These are phyloP conservation scores for Scheffersomyces titani DNA, from an alignment of 1,139 yeast species.

Conservation along the genomic window DNA sequence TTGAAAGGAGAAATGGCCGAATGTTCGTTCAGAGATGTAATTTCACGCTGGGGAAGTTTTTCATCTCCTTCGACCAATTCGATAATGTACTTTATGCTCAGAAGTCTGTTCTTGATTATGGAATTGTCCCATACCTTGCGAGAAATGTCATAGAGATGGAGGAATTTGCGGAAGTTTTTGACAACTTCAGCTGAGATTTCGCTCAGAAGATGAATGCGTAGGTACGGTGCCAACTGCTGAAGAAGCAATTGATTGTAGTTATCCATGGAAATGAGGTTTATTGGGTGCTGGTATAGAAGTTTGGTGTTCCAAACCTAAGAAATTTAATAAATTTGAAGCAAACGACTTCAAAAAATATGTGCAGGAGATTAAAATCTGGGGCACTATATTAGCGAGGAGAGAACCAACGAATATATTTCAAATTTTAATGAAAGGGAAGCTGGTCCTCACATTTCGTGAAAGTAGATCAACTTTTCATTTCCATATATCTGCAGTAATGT, in stretches of 20 bases:
- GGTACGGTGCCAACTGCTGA: conserved; percentile 37
- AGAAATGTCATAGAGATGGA: conserved; percentile 18
- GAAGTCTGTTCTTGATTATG: conserved; percentile 39
- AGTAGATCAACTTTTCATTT: background rate
- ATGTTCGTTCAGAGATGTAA: conserved; percentile 17
- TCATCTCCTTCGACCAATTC: conserved; percentile 12
- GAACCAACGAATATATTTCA: no score
- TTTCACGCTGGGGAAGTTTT: background rate
- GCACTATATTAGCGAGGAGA: background rate
- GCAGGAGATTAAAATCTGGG: background rate
- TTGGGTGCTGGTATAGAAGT: background rate
- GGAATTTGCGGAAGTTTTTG: conserved; percentile 3
- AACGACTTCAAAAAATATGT: background rate
- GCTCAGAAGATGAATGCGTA: conserved; percentile 20
- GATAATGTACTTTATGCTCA: conserved; percentile 34
- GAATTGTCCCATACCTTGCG: conserved; percentile 41
- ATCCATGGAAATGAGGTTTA: conserved; percentile 24
- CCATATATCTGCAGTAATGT: background rate
- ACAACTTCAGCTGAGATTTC: conserved; percentile 3
- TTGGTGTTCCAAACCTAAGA: background rate
- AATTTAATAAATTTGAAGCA: background rate
- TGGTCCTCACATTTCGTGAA: no score
- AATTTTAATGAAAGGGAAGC: no score
- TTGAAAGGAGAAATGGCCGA: conserved; percentile 41
- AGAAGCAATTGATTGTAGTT: conserved; percentile 26